Evolutionary conservation across 163 green algal genomes (phyloP), one percentile per base, ranked within the genome.

Genomic region (Scenedesmus sp.): DNA sequence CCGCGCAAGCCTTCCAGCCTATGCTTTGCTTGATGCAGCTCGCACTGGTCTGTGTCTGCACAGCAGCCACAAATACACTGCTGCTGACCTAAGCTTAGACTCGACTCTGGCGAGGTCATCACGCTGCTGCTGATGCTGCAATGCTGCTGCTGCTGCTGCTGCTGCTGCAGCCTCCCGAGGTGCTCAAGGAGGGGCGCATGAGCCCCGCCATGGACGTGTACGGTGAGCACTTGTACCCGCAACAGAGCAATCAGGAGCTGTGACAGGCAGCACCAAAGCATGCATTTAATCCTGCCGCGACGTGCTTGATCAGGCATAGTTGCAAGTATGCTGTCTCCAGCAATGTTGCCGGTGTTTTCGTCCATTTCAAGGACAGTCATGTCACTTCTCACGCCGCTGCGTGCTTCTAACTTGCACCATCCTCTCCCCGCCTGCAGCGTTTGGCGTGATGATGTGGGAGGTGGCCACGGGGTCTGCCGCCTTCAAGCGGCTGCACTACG

Each of bases 371-470:
- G 18, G 62, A 18, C 62, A 34, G 66, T 18, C 15, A 34, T 34
- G 66, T 76, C 3, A 76, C 66, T 26, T 34, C 66, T 46, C 34
- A 46, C 34, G 34, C 34, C 34, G 34, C 34, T 52, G 20, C 23
- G 23, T 79, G 70, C 70, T 46, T 26, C 18, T 46, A 46, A 46
- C 34, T 46, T 46, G 34, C 34, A 7, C 2, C 12, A 8, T 13
- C 1, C 18, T 23, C 7, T 13, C 5, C 23, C 4, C 23, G 4
- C 23, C 3, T 34, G 70, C 70, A 79, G 92, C 94, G 2, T 97
- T 96, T 92, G 94, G 94, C 20, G 94, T 97, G 87, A 88, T 97
- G 16, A 96, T 96, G 94, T 97, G 94, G 92, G 95, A 97, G 91
- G 16, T 94, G 8, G 94, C 93, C 66, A 95, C 86, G 4, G 91